phyloP scores from a whole-genome alignment of 176 grass and related monocot genomes.

The Hordeum marinum region DNA sequence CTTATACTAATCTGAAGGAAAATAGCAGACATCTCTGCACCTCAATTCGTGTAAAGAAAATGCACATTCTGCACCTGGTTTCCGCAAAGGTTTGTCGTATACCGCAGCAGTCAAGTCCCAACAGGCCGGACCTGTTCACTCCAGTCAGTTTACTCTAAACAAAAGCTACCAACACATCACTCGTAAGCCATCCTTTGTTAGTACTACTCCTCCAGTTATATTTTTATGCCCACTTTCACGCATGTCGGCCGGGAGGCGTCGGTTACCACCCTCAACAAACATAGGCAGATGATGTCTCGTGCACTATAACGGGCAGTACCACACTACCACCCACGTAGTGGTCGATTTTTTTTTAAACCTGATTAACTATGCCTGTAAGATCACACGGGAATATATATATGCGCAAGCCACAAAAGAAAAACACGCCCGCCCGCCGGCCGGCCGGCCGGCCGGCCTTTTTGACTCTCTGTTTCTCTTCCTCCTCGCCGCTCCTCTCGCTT shows the following conservation, averaged over 20 bases:
- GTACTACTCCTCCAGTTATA: no score
- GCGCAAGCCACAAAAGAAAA: no score
- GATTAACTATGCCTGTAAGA: background rate
- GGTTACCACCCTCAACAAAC: background rate
- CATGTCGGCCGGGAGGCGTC: background rate
- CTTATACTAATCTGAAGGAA: no score
- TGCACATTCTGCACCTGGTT: background rate
- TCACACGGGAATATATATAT: no score
- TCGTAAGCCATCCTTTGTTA: background rate
- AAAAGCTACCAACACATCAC: background rate
- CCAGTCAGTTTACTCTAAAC: background rate
- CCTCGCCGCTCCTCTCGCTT: no score
- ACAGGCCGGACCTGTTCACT: background rate
- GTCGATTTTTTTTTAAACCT: background rate
- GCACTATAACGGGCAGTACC: background rate
- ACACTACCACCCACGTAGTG: background rate
- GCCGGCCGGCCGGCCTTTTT: constrained; percentile 11
- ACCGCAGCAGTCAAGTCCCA: background rate
- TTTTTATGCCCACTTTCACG: background rate
- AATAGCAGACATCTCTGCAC: no score
- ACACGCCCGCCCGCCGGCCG: no score
- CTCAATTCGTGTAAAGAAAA: no score
- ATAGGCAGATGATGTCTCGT: background rate
- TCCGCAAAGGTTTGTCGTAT: background rate
- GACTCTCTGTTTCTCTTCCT: background rate